Evolutionary conservation across 257 asterid genomes (phyloP), one percentile per base, ranked within the genome.

Genomic region (Orobanche coerulescens): DNA sequence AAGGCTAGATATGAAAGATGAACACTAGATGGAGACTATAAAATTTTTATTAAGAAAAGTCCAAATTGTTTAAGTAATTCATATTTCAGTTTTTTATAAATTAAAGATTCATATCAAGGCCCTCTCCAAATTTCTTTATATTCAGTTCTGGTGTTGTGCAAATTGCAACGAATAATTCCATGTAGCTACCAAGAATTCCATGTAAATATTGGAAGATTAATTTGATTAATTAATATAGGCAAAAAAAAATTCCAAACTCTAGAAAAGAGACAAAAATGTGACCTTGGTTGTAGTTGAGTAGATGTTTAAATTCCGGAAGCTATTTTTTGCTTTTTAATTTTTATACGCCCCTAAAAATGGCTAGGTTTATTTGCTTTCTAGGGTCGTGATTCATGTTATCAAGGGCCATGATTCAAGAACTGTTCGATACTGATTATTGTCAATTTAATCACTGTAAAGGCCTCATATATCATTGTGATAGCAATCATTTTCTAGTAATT

Each of bases 41-140:
- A 26, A 6, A 53, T 52, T n/a, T n/a, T 26, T 30, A 12, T 5
- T 33, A 19, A 33, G 62, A 39, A 22, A 6, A 33, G 26, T 51
- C 37, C 25, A 58, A 59, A 65, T 65, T 48, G 51, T 58, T 28
- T 36, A 51, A 50, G 44, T 31, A 56, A 33, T 22, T 15, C 43
- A 47, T 44, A 24, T 48, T 14, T 11, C 49, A 26, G 47, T 36
- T n/a, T 20, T 28, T 50, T 14, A 33, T 58, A 30, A 22, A 28
- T 65, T 58, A 42, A 66, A 30, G 13, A 49, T 58, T 20, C 34
- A 42, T 39, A 49, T 50, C 48, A 36, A 26, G 44, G 57, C 49
- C 31, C 9, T 57, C n/a, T 44, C 12, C 18, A 36, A 37, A 48
- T 18, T 59, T 68, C 39, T 62, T 42, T 62, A 16, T 55, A 42